Percentiles rank a stretch among this genome's conserved stretches.
Evolutionary conservation across 257 asterid genomes (phyloP).

Genomic region (Nicotiana noctiflora): DNA sequence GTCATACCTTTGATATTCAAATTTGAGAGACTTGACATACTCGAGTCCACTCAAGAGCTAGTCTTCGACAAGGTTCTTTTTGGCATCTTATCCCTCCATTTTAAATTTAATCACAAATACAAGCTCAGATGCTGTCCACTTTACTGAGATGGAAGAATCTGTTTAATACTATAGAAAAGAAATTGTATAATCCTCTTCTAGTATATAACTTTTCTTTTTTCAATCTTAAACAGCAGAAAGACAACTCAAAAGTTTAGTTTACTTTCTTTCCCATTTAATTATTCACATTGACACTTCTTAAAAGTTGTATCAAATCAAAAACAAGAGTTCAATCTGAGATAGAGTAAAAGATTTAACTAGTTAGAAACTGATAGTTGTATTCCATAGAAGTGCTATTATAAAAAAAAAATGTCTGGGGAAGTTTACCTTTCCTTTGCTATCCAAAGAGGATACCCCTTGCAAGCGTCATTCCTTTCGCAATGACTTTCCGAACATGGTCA

Average conservation of each 20-base stretch:
- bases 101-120: not conserved
- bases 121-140: not conserved
- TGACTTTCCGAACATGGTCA: not conserved
- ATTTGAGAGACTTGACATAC: not conserved
- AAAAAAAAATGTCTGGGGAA: not conserved
- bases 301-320: too few relatives aligned
- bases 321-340: not conserved
- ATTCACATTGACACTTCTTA: too few relatives aligned
- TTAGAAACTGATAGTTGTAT: not conserved
- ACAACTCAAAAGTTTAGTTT: too few relatives aligned
- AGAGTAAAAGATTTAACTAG: not conserved
- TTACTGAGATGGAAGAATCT: not conserved
- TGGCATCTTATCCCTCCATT: not conserved
- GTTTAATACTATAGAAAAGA: too few relatives aligned
- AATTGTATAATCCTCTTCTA: too few relatives aligned
- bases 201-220: too few relatives aligned
- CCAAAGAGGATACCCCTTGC: not conserved
- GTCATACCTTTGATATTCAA: not conserved
- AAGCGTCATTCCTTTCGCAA: too few relatives aligned
- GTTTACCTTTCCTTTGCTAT: not conserved
- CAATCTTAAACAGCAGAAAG: too few relatives aligned
- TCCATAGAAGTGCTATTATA: not conserved
- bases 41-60: not conserved
- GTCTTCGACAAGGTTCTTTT: not conserved
- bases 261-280: too few relatives aligned